phyloP scores from a whole-genome alignment of 805 yeast species.

The Danielozyma ontarioensis region DNA sequence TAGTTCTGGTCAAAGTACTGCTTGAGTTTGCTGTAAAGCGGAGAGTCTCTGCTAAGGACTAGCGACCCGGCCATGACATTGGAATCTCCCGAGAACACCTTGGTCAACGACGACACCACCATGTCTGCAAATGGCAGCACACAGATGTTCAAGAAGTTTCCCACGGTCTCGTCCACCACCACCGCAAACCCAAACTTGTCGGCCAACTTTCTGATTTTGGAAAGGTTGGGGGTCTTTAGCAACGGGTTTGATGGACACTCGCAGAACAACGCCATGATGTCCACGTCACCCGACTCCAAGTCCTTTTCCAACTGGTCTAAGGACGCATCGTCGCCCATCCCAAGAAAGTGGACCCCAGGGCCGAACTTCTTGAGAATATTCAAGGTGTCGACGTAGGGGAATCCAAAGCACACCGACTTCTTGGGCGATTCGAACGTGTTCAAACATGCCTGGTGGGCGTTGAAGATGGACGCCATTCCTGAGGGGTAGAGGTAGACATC shows the following conservation, averaged over 20 bases:
- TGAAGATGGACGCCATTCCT: constrained; percentile 91
- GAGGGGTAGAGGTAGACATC: constrained; percentile 83
- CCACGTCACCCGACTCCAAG: constrained; percentile 50
- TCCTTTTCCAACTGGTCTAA: constrained; percentile 58
- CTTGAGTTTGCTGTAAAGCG: constrained; percentile 46
- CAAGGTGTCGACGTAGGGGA: constrained; percentile 91
- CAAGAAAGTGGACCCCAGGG: constrained; percentile 82
- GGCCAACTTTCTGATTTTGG: constrained; percentile 58
- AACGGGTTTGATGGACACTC: constrained; percentile 97
- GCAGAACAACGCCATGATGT: constrained; percentile 74
- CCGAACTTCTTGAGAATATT: constrained; percentile 87
- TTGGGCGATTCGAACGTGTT: constrained; percentile 17
- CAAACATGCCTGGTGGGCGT: constrained; percentile 62
- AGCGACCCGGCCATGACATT: constrained; percentile 94
- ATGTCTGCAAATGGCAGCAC: constrained; percentile 82
- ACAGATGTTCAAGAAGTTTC: constrained; percentile 81
- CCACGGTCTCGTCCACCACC: constrained; percentile 91
- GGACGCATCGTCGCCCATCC: constrained; percentile 72
- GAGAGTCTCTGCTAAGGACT: constrained; percentile 66
- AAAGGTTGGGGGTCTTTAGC: constrained; percentile 75
- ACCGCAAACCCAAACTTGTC: constrained; percentile 69
- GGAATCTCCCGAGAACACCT: constrained; percentile 90
- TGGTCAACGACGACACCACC: constrained; percentile 81
- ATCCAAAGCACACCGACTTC: constrained; percentile 90
- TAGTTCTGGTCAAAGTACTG: constrained; percentile 46